phyloP scores from a whole-genome alignment of 805 yeast species.

The Metschnikowia lochheadii region DNA sequence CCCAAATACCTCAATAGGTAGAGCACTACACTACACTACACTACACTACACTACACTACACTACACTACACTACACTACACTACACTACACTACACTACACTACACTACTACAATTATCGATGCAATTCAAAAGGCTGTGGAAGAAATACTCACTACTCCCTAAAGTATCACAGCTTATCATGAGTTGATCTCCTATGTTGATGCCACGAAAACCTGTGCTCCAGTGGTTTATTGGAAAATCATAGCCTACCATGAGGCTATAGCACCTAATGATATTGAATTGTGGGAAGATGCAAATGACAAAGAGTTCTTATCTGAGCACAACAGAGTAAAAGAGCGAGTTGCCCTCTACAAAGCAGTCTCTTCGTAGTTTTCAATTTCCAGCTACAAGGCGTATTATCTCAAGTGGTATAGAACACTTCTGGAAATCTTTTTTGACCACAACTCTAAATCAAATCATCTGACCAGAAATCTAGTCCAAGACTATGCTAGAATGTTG shows the following conservation, averaged over 20 bases:
- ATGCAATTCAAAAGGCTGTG: background rate
- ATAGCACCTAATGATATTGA: constrained; percentile 3
- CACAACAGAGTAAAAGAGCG: background rate
- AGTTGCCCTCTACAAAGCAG: background rate
- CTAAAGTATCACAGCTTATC: background rate
- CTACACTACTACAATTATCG: background rate
- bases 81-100: too few relatives aligned
- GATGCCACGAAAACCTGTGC: too few relatives aligned
- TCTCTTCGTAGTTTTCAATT: constrained; percentile 1
- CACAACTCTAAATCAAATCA: too few relatives aligned
- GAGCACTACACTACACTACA: too few relatives aligned
- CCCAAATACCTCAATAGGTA: too few relatives aligned
- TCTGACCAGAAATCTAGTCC: too few relatives aligned
- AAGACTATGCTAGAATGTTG: too few relatives aligned
- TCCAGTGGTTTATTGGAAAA: constrained; percentile 5
- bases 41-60: too few relatives aligned
- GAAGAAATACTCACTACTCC: background rate
- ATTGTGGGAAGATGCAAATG: constrained; percentile 8
- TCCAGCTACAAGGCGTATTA: background rate
- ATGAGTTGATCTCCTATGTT: background rate
- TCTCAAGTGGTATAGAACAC: background rate
- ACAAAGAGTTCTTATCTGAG: background rate
- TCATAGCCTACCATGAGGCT: background rate
- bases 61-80: too few relatives aligned
- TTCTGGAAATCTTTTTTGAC: background rate